phyloP scores from a whole-genome alignment of 2,329 filamentous ascomycete species.

The Penicillium vulpinum region DNA sequence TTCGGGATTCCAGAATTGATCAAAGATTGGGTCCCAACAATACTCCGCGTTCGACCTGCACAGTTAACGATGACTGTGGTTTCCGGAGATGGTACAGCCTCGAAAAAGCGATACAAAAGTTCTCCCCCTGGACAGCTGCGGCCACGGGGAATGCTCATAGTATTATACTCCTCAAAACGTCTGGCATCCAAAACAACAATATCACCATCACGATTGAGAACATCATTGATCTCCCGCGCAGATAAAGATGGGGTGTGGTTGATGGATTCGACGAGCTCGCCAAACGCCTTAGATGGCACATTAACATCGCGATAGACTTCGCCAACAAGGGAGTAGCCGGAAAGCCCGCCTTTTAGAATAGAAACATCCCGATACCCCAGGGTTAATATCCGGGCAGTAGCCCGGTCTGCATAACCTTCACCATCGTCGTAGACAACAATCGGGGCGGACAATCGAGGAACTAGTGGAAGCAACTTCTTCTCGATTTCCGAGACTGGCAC shows the following conservation, averaged over 20 bases:
- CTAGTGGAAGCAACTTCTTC: slow-evolving; percentile 24
- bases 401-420: slow-evolving; percentile 28
- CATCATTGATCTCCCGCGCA: slow-evolving; percentile 26
- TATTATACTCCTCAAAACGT: slow-evolving; percentile 33
- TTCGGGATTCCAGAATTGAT: slow-evolving; percentile 29
- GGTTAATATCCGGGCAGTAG: slow-evolving; percentile 20
- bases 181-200: slow-evolving; percentile 32
- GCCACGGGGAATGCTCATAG: slow-evolving; percentile 35
- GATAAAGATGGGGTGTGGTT: slow-evolving; percentile 31
- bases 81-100: slow-evolving; percentile 24
- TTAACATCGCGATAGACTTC: slow-evolving; percentile 36
- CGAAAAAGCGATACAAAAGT: slow-evolving; percentile 32
- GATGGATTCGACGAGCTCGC: slow-evolving; percentile 35
- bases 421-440: slow-evolving; percentile 34
- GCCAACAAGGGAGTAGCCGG: slow-evolving; percentile 25
- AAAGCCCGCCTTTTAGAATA: slow-evolving; percentile 29
- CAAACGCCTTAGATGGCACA: slow-evolving; percentile 35
- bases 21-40: slow-evolving; percentile 32
- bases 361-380: slow-evolving; percentile 29
- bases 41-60: slow-evolving; percentile 35
- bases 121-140: slow-evolving; percentile 36
- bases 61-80: slow-evolving; percentile 35
- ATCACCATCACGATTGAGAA: slow-evolving; percentile 24
- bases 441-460: slow-evolving; percentile 28
- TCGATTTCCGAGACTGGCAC: slow-evolving; percentile 34